Conservation (phyloP, 768 basidiomycete species). For the Piloderma croceum region DNA sequence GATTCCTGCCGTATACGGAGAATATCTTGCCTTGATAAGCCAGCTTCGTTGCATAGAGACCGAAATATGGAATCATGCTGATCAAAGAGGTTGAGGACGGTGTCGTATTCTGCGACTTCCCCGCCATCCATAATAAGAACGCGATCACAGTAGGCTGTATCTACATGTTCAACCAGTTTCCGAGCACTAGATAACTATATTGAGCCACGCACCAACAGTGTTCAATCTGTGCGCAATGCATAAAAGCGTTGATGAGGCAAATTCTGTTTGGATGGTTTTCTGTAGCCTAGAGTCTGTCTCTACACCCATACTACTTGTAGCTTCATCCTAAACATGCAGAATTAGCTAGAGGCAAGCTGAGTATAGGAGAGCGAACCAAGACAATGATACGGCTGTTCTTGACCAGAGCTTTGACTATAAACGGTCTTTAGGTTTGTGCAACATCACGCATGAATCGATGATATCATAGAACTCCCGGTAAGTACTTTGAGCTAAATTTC, state of each 20-base stretch:
- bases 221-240: conserved; percentile 57
- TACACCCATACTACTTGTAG: conserved; percentile 55
- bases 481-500: too few species aligned
- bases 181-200: conserved; percentile 19
- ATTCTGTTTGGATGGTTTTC: conserved; percentile 58
- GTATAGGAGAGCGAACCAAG: conserved; percentile 31
- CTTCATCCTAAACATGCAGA: conserved; percentile 46
- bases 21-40: conserved; percentile 40
- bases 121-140: conserved; percentile 68
- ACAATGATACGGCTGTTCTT: conserved; percentile 57
- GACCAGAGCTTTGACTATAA: too few species aligned
- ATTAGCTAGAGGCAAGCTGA: conserved; percentile 15
- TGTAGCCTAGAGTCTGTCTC: conserved; percentile 63
- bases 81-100: conserved; percentile 43
- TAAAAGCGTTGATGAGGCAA: conserved; percentile 45
- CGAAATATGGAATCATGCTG: conserved; percentile 39
- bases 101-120: conserved; percentile 49
- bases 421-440: too few species aligned
- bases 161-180: conserved; percentile 16
- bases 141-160: conserved; percentile 49
- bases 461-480: too few species aligned
- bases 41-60: conserved; percentile 44
- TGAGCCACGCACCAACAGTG: conserved; percentile 41
- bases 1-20: conserved; percentile 4
- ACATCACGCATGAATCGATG: too few species aligned